Conservation (phyloP, 768 basidiomycete genomes). For the Boletus speciosus region DNA sequence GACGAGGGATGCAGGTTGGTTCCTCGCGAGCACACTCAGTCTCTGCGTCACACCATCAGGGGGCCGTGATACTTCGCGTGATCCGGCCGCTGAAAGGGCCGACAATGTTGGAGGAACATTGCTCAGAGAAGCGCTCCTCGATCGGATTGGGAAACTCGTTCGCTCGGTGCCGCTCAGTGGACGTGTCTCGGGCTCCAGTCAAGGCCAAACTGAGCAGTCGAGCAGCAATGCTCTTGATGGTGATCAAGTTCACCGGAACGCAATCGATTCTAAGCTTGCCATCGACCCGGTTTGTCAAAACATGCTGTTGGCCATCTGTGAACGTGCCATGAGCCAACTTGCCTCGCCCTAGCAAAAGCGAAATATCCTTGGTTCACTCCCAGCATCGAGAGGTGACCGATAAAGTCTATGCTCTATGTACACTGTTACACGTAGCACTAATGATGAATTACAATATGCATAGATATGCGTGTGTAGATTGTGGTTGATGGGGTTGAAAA, state of each 20-base stretch:
- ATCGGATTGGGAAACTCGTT: conserved; percentile 24
- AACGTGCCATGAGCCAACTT: conserved; percentile 20
- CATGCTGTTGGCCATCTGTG: conserved; percentile 29
- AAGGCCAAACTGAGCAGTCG: neutral
- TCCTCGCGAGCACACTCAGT: conserved; percentile 25
- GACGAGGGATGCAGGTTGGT: conserved; percentile 27
- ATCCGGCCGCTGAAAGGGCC: neutral
- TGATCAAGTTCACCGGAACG: neutral
- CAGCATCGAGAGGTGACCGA: neutral
- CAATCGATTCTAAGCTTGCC: neutral
- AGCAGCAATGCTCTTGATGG: neutral
- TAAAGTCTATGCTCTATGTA: conserved; percentile 13
- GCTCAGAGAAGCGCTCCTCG: conserved; percentile 18
- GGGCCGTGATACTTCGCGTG: neutral
- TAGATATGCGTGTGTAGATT: conserved; percentile 7
- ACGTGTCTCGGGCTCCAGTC: neutral
- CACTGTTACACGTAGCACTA: conserved; percentile 10
- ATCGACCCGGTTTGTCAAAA: conserved; percentile 24
- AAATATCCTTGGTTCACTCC: neutral
- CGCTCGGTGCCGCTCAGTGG: neutral
- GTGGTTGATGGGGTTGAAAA: neutral
- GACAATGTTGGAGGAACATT: neutral
- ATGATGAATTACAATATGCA: conserved; percentile 16
- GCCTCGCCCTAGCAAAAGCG: neutral
- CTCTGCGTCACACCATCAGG: conserved; percentile 14